phyloP scores from a whole-genome alignment of 2,329 filamentous ascomycete species.

The Claviceps purpurea region DNA sequence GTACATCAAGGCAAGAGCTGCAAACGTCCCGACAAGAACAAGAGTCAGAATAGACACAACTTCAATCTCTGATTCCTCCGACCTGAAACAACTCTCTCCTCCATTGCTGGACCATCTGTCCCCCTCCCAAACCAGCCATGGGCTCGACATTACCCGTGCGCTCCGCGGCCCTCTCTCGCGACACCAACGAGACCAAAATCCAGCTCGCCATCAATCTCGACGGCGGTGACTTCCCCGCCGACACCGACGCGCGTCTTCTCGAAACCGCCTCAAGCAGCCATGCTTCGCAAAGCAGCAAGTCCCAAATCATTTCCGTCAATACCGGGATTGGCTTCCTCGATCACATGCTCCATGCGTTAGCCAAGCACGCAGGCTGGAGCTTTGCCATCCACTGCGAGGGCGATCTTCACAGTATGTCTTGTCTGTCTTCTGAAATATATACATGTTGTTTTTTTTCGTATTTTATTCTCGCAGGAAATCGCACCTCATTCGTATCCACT shows the following conservation, averaged over 20 bases:
- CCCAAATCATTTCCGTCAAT: conserved; percentile 75
- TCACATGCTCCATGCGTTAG: conserved; percentile 95
- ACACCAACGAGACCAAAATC: conserved; percentile 98
- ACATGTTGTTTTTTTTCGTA: neutral
- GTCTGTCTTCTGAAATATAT: neutral
- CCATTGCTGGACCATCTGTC: neutral
- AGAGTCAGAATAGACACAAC: too few species aligned
- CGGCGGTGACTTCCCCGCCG: conserved; percentile 62
- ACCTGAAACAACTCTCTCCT: neutral
- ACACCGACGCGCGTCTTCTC: conserved; percentile 44
- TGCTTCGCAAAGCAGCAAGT: conserved; percentile 70
- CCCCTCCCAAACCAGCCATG: conserved; percentile 9
- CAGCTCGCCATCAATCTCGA: conserved; percentile 86
- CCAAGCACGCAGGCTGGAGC: conserved; percentile 94
- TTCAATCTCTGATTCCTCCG: too few species aligned
- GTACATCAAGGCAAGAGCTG: too few species aligned
- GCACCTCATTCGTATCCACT: neutral
- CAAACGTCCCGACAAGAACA: too few species aligned
- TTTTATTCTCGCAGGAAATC: neutral
- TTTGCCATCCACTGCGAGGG: conserved; percentile 70
- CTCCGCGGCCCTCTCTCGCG: conserved; percentile 66
- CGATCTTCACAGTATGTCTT: conserved; percentile 69
- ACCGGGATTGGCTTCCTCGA: conserved; percentile 96
- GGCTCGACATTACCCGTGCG: conserved; percentile 29
- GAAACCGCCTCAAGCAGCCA: conserved; percentile 46